Percentiles rank a stretch among this genome's conserved stretches.
phyloP scores from a whole-genome alignment of 352 stramenopile species.

The Phytopythium litorale region DNA sequence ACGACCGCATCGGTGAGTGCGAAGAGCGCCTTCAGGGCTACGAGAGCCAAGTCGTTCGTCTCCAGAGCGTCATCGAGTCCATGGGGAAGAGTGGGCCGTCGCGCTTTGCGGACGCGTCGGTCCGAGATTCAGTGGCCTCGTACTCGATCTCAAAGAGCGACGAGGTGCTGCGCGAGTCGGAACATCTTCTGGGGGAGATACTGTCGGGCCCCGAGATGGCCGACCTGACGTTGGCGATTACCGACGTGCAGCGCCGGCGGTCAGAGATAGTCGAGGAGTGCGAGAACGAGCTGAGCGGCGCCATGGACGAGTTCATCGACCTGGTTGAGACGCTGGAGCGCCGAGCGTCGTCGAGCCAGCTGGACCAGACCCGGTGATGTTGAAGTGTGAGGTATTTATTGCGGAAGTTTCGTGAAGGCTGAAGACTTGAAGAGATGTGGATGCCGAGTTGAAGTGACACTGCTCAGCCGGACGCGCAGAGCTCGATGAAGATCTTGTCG shows the following conservation, averaged over 20 bases:
- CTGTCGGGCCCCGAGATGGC: conserved; percentile 30
- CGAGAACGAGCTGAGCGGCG: conserved; percentile 49
- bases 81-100: conserved; percentile 21
- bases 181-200: conserved; percentile 45
- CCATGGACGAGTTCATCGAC: conserved; percentile 58
- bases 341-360: conserved; percentile 7
- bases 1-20: conserved; percentile 44
- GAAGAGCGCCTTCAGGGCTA: conserved; percentile 41
- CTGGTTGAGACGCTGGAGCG: conserved; percentile 31
- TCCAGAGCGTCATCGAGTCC: conserved; percentile 28
- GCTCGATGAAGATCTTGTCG: conserved; percentile 74
- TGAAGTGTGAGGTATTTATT: conserved; percentile 3
- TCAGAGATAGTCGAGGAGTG: conserved; percentile 63
- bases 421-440: conserved; percentile 1
- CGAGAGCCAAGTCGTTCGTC: conserved; percentile 35
- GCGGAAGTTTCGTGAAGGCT: background rate
- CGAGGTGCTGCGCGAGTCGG: conserved; percentile 56
- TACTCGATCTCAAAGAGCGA: conserved; percentile 33
- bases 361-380: background rate
- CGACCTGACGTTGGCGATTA: conserved; percentile 25
- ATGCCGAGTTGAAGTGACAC: conserved; percentile 3
- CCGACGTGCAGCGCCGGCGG: conserved; percentile 40
- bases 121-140: conserved; percentile 15
- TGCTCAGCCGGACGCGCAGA: conserved; percentile 33
- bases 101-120: conserved; percentile 14